Conservation (phyloP, 2,329 filamentous ascomycete genomes). For the Ascochyta koolunga region DNA sequence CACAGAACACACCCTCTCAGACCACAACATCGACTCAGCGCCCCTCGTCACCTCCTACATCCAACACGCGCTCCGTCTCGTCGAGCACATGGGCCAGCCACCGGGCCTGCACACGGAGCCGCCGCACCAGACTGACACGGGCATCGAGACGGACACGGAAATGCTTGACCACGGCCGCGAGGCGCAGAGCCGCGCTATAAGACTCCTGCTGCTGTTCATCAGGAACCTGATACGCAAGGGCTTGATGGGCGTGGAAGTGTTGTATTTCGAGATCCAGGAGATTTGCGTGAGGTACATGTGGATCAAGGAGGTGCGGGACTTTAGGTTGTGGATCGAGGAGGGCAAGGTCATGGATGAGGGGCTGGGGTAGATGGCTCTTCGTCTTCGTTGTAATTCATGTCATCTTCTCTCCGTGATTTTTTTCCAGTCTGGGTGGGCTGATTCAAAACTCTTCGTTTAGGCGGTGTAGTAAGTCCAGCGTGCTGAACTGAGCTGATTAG, state of each 20-base stretch:
- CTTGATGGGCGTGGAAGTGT: slow-evolving; percentile 34
- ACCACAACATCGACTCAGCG: slow-evolving; percentile 34
- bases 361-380: no score
- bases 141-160: neutral
- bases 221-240: slow-evolving; percentile 46
- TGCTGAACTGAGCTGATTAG: no score
- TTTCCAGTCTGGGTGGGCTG: no score
- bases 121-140: neutral
- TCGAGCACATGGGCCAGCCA: slow-evolving; percentile 40
- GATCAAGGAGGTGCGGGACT: slow-evolving; percentile 50
- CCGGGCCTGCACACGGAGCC: slow-evolving; percentile 8
- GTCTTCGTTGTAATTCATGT: no score
- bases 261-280: slow-evolving; percentile 50
- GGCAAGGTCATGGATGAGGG: slow-evolving; percentile 1
- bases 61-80: slow-evolving; percentile 46
- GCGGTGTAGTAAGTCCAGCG: no score
- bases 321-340: slow-evolving; percentile 41
- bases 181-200: slow-evolving; percentile 45
- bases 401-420: no score
- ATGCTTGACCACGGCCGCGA: slow-evolving; percentile 37
- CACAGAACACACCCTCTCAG: slow-evolving; percentile 29
- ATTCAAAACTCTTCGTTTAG: no score
- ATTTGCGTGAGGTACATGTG: slow-evolving; percentile 50
- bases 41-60: slow-evolving; percentile 45
- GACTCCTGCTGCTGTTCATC: slow-evolving; percentile 48